phyloP scores from a whole-genome alignment of 768 basidiomycete species.

The Tricholoma sp. region DNA sequence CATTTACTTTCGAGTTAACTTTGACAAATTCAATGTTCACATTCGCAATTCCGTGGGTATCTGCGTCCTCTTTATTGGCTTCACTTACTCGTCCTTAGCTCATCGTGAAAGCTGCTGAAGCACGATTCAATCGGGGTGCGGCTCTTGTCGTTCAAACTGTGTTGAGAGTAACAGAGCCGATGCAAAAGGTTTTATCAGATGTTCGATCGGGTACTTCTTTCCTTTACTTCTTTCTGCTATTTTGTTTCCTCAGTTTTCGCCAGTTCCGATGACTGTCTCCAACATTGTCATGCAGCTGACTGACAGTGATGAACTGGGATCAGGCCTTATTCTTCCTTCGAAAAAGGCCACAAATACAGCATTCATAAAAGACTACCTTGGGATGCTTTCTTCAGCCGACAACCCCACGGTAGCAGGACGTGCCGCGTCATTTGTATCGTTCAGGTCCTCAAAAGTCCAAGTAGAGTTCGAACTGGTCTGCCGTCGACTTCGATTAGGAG shows the following conservation, averaged over 20 bases:
- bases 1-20: conserved; percentile 84
- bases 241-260: neutral
- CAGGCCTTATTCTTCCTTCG: conserved; percentile 52
- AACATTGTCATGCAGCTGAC: conserved; percentile 60
- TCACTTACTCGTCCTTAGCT: conserved; percentile 44
- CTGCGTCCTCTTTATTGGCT: neutral
- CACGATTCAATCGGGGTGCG: conserved; percentile 76
- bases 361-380: conserved; percentile 76
- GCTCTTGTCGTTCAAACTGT: conserved; percentile 67
- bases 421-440: conserved; percentile 67
- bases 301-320: conserved; percentile 56
- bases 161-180: conserved; percentile 63
- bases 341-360: conserved; percentile 54
- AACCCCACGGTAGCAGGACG: conserved; percentile 74
- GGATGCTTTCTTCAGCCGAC: conserved; percentile 73
- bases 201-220: conserved; percentile 51
- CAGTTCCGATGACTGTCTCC: conserved; percentile 65
- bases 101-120: conserved; percentile 67
- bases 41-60: conserved; percentile 76
- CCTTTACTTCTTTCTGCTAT: neutral
- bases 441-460: conserved; percentile 64
- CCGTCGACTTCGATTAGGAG: conserved; percentile 57
- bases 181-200: conserved; percentile 58
- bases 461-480: conserved; percentile 78
- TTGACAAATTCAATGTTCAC: conserved; percentile 80